Base-by-base conservation (phyloP, 192 early-diverging fungal species). In the Podila verticillata region DNA sequence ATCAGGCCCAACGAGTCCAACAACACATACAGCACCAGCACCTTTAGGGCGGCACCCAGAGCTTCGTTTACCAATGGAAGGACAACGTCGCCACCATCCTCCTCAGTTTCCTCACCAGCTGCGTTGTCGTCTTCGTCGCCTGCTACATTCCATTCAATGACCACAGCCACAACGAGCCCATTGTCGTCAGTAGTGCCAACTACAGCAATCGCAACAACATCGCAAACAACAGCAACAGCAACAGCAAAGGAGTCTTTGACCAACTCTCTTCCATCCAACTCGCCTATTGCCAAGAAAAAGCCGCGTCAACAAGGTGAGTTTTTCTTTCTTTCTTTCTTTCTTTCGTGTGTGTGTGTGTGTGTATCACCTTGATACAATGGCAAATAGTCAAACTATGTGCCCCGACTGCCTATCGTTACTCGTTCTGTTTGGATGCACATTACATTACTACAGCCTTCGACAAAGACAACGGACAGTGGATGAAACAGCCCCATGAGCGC, bases 1-100 rank as follows among this genome's bases (percentile, higher is more conserved):
- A 75, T 75, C 51, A 75, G 35, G 47, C 62, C 74, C 22, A 80
- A 61, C 36, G 70, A 68, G 54, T 48, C 54, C 65, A 80, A 56
- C 48, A 49, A 58, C 15, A 61, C 58, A 19, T 75, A 75, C 35
- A 72, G 65, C 54, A 64, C 77, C 5, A 65, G 62, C 24, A 80
- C 77, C 8, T 80, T 80, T 17, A 54, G 51, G 22, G 24, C 51
- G 6, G 51, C 51, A 24, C 51, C 51, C 51, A 54, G 51, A 8
- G 24, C 51, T 1, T 54, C 24, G 20, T 54, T 54, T 54, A n/a
- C 10, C 22, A 24, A n/a, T 24, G 51, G 7, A n/a, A 54, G 8
- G 24, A n/a, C 51, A n/a, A 54, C 51, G 0, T 54, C 51, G 5
- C 24, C 51, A 12, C 51, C 51, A n/a, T 54, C 51, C 10, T 54